Evolutionary conservation across 2,329 filamentous ascomycete species (phyloP), one percentile per base, ranked within the genome.

Genomic region (Fusarium sp.): DNA sequence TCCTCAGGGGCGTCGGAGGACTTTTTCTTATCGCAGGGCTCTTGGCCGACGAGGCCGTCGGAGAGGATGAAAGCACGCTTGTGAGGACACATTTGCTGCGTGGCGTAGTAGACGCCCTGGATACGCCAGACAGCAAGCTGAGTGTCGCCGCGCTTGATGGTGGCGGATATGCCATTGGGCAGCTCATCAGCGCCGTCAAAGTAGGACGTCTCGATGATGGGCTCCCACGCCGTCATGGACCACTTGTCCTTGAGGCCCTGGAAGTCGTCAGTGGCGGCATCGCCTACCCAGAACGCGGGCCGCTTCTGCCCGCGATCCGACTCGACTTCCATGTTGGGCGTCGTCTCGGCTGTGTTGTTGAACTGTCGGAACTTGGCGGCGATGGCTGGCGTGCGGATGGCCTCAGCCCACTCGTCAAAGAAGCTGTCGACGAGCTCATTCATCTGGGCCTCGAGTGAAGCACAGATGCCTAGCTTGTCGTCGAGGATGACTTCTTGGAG

Each of bases 21-120:
- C 43, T 52, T 64, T n/a, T 13, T 70, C 70, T 84, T 78, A 62
- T 75, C 41, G 73, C 71, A 64, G 56, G 81, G 76, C 30, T 91
- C 88, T 74, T 94, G 92, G 45, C 95, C 95, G 56, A 98, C 89
- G 10, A 98, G 85, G 2, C 95, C 94, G 80, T 98, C 95, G 0
- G 93, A 93, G 30, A 98, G 90, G n/a, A 95, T 92, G 79, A 98
- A 98, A 1, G 95, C 92, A 13, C 95, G 92, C 84, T 96, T 97
- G 85, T 97, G 95, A 11, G 95, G 95, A 81, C 95, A 98, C 95
- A 98, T 98, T 81, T 98, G 94, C 84, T 98, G 95, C 16, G 93
- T 93, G 68, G 94, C 93, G 82, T 96, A 96, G 87, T 92, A 97
- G 64, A 89, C 89, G 23, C 94, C 95, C 64, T 90, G 90, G 71